Conservation (phyloP, 1,284 basidiomycete genomes). For the Paramarasmius palmivorus region DNA sequence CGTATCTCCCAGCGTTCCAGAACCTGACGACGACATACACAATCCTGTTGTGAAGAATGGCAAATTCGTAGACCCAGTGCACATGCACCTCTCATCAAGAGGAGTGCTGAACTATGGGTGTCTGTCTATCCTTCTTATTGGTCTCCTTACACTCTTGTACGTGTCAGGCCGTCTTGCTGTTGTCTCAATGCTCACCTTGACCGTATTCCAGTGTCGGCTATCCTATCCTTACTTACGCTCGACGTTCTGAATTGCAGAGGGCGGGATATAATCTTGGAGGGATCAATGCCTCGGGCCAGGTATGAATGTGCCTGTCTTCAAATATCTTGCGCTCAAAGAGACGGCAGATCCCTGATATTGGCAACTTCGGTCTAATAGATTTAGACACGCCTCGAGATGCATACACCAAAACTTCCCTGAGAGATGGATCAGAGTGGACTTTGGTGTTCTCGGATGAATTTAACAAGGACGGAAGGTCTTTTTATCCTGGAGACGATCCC, state of each 20-base stretch:
- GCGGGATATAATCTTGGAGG: neutral
- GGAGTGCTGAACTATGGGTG: constrained; percentile 58
- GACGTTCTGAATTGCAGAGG: neutral
- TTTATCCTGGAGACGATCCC: constrained; percentile 36
- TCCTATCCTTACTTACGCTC: neutral
- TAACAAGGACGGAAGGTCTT: constrained; percentile 56
- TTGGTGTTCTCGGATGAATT: constrained; percentile 64
- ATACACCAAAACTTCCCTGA: constrained; percentile 42
- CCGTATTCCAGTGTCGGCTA: neutral
- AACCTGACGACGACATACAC: constrained; percentile 39
- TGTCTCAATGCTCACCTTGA: neutral
- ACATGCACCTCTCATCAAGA: constrained; percentile 29
- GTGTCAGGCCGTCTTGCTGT: constrained; percentile 13
- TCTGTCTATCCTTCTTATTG: constrained; percentile 37
- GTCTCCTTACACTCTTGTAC: constrained; percentile 41
- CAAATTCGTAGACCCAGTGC: constrained; percentile 15
- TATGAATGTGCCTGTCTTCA: constrained; percentile 8
- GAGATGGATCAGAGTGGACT: constrained; percentile 31
- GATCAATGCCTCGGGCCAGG: constrained; percentile 9
- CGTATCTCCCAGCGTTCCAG: constrained; percentile 29
- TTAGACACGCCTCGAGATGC: constrained; percentile 46
- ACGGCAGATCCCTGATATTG: constrained; percentile 33
- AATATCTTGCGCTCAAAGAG: neutral
- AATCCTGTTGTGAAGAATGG: constrained; percentile 27
- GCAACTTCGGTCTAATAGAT: constrained; percentile 51